These are phyloP conservation scores for Oenanthe javanica DNA, from an alignment of 140 eudicot species.

Conservation along the genomic window DNA sequence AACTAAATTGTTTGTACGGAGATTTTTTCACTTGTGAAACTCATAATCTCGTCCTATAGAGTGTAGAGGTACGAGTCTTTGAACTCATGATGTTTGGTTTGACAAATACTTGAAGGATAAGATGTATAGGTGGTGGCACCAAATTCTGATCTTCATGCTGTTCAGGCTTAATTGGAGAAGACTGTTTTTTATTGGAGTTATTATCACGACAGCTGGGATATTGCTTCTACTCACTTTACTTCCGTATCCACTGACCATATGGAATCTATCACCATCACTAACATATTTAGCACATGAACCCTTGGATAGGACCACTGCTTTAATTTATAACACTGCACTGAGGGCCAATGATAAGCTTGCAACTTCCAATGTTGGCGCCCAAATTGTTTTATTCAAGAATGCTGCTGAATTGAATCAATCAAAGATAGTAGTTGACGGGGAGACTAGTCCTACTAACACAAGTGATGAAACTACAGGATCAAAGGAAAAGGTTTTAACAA, in stretches of 20 bases:
- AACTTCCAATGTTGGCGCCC: conserved; percentile 18
- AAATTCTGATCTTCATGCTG: conserved; percentile 30
- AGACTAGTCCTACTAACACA: conserved; percentile 18
- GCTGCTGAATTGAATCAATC: conserved; percentile 29
- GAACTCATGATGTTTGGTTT: conserved; percentile 9
- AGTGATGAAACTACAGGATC: conserved; percentile 19
- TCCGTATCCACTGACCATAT: conserved; percentile 53
- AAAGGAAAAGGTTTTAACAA: conserved; percentile 15
- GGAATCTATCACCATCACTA: conserved; percentile 23
- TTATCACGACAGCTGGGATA: conserved; percentile 38
- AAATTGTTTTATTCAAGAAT: conserved; percentile 24
- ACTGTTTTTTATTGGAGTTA: conserved; percentile 37
- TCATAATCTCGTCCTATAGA: background rate
- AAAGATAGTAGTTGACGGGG: conserved; percentile 21
- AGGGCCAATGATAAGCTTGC: conserved; percentile 20
- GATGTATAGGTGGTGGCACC: conserved; percentile 49
- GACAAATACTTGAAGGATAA: conserved; percentile 26
- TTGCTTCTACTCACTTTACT: conserved; percentile 46
- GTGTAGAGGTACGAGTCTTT: background rate
- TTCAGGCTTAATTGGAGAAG: conserved; percentile 56
- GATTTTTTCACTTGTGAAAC: background rate
- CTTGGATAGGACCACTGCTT: conserved; percentile 19
- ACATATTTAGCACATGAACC: conserved; percentile 22
- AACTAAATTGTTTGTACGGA: conserved; percentile 6
- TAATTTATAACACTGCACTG: conserved; percentile 20